Base-by-base conservation (phyloP, 75 land plant species). In the Pinus taeda region DNA sequence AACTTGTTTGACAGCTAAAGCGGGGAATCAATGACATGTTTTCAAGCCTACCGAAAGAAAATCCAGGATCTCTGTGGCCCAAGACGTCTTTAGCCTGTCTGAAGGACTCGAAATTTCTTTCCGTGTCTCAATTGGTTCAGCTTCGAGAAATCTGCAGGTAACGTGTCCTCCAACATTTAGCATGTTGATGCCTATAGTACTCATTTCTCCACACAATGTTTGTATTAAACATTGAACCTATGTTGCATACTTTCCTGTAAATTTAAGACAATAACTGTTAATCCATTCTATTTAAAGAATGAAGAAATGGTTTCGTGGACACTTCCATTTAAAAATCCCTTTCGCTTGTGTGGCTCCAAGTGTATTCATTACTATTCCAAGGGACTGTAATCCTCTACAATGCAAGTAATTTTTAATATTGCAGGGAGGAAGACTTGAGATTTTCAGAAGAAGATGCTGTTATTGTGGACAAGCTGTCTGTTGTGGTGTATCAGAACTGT, bases 31-130 rank as follows among this genome's bases (percentile, higher is more conserved):
- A 45, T 33, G 63, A 30, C 6, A 15, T 29, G 14, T 58, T 62
- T 29, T 55, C 56, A 36, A 82, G 83, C 18, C 36, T 81, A 30
- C 60, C 70, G 62, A 69, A 81, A 60, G 83, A 81, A 30, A 71
- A 78, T 78, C 83, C 83, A 0, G 83, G 83, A 57, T 81, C 83
- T 8, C 80, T 69, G 81, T 81, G 83, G 83, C 83, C 83, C 58
- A 81, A 81, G 57, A 81, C 81, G 49, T 60, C 71, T 42, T 24
- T 81, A 61, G 80, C 74, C 3, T 81, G 83, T 80, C 80, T 81
- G 6, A 63, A 49, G 15, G 83, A 81, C 55, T 58, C 59, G 13
- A 30, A 81, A 49, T 45, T 57, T 24, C 83, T 81, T 21, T 58
- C 65, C 15, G 39, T 79, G 39, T 42, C 57, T 56, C 80, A 81